Evolutionary conservation across 441 rosid species (phyloP).

Genomic region (Corymbia calophylla): DNA sequence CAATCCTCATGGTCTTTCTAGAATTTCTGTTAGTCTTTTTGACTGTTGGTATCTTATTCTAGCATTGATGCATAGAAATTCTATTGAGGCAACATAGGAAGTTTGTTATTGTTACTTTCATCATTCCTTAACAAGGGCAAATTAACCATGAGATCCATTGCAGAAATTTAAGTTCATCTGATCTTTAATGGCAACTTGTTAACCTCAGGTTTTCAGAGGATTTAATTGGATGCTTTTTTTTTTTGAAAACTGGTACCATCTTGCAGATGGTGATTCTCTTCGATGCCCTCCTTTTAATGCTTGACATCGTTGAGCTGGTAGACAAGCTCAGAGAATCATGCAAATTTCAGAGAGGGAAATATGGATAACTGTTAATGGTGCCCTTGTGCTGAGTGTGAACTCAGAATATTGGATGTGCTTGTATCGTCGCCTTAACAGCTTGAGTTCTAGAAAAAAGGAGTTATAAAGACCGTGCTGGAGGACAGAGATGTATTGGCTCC

Average conservation of each 20-base stretch:
- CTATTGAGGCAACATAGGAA: background rate
- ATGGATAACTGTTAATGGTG: background rate
- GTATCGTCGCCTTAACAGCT: background rate
- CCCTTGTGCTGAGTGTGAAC: background rate
- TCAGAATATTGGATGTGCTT: background rate
- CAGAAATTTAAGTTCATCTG: background rate
- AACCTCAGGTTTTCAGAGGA: background rate
- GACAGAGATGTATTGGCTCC: background rate
- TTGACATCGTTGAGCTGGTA: background rate
- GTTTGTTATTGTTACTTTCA: background rate
- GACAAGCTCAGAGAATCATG: background rate
- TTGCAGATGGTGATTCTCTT: background rate
- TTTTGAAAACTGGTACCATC: background rate
- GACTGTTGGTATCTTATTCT: slow-evolving; percentile 4
- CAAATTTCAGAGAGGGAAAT: background rate
- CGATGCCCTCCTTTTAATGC: background rate
- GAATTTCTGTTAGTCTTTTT: background rate
- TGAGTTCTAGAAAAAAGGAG: background rate
- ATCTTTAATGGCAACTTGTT: background rate
- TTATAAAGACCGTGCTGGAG: background rate
- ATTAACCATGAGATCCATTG: background rate
- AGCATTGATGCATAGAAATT: background rate
- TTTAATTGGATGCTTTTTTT: background rate
- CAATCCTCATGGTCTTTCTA: background rate
- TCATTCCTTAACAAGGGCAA: background rate